Percentiles rank a stretch among this genome's conserved stretches.
Conservation (phyloP, 148 eudicot genomes). For the Rhododendron ferrugineum region DNA sequence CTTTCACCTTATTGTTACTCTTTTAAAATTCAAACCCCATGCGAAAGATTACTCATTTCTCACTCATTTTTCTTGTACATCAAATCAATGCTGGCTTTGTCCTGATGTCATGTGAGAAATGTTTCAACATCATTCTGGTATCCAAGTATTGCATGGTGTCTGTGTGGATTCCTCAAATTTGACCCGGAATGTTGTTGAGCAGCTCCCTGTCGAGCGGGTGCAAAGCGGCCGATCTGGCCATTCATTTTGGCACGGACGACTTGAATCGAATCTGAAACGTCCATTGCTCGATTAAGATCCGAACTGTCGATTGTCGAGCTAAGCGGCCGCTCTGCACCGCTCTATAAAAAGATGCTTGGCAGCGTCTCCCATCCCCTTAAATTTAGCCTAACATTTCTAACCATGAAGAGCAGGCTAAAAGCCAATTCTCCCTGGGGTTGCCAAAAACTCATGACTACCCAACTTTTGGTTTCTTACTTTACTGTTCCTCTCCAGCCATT, state of each 20-base stretch:
- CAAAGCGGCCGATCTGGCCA: accelerated
- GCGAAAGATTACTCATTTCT: no score
- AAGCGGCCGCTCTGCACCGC: no score
- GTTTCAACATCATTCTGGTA: neutral
- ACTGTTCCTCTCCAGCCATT: neutral
- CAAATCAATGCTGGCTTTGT: neutral
- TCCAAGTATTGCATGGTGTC: neutral
- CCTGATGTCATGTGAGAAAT: neutral
- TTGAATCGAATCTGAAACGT: no score
- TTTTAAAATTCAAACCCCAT: neutral
- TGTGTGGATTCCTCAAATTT: no score
- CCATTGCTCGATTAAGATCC: no score
- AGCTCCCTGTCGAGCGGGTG: no score
- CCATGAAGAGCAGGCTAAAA: neutral
- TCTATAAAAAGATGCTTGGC: no score
- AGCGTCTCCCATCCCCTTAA: neutral
- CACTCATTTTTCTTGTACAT: neutral
- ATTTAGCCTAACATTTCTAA: neutral
- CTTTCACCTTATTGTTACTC: neutral
- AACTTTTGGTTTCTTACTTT: neutral
- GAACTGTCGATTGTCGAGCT: no score
- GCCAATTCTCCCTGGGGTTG: neutral
- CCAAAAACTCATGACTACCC: neutral
- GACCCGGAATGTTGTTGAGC: no score
- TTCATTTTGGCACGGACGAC: no score